Evolutionary conservation across 306 rosid genomes (phyloP), one percentile per base, ranked within the genome.

Genomic region (Cicer yamashitae): DNA sequence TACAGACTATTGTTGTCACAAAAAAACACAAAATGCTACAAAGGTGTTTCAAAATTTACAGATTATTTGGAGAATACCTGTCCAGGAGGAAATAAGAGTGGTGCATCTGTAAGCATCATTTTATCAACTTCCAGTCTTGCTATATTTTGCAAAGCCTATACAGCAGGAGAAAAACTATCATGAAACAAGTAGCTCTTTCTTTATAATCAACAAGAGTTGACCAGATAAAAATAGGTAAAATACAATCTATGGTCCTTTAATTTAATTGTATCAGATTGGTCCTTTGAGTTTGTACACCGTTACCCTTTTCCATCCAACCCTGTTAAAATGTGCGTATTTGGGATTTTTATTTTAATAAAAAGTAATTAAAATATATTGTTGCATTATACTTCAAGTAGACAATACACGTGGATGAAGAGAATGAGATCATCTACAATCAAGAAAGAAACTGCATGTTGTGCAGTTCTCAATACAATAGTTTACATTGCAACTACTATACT

Each of bases 101-200:
- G 98, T 67, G 96, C 93, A 83, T 94, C 97, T 7, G 99, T 94
- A 47, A 94, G 93, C 98, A 94, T 92, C 86, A 89, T 89, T 80
- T 92, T 94, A 84, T 92, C 96, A 74, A 92, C 89, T 78, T 90
- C 97, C 79, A 60, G 63, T 59, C 73, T 83, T 25, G 97, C 92
- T 25, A 91, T 60, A 65, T 80, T 84, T 62, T 75, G 89, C 80
- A 86, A 81, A 84, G 76, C 74, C 93, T 91, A 81, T 25, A 70
- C 39, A 81, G 43, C 67, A 77, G 74, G 73, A 44, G 10, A 84
- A 39, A 70, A 52, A 62, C 8, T 17, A 71, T 44, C 56, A 59
- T 40, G 17, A 66, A 67, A 67, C 44, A 75, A 54, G 39, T 68
- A 67, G 25, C 50, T 63, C 47, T 25, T 52, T 54, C 41, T 30